These are phyloP conservation scores for Glomus cerebriforme DNA, from an alignment of 192 early-diverging fungal genomes.

Conservation along the genomic window DNA sequence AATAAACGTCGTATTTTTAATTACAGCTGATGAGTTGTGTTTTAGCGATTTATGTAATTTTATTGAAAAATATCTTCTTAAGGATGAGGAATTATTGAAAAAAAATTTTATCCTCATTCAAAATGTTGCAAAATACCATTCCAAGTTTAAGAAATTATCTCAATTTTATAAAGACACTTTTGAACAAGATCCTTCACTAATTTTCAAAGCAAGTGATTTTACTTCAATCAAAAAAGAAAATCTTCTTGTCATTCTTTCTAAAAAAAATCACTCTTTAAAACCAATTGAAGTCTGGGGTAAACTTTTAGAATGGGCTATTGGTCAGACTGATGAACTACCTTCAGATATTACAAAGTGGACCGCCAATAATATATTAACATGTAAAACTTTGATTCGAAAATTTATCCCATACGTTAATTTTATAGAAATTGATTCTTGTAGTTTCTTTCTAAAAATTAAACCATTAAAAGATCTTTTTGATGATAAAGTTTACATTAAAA, in stretches of 20 bases:
- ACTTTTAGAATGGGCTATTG: background rate
- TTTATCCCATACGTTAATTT: background rate
- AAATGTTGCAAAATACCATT: background rate
- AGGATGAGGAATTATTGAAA: background rate
- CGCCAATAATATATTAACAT: background rate
- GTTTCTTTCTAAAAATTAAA: background rate
- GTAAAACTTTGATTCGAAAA: background rate
- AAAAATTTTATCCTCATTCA: background rate
- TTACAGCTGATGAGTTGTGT: background rate
- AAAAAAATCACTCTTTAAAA: background rate
- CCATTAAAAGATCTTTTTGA: background rate
- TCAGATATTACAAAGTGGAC: background rate
- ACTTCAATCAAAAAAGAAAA: background rate
- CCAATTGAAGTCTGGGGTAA: background rate
- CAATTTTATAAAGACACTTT: background rate
- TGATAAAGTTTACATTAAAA: background rate
- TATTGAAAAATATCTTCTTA: background rate
- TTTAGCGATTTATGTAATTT: background rate
- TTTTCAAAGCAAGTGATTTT: background rate
- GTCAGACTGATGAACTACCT: background rate
- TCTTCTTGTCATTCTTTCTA: background rate
- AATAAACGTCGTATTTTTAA: background rate
- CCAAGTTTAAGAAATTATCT: background rate
- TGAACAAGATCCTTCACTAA: background rate
- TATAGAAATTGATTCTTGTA: background rate